Evolutionary conservation across 1,284 basidiomycete species (phyloP).

Genomic region (Melampsora americana): DNA sequence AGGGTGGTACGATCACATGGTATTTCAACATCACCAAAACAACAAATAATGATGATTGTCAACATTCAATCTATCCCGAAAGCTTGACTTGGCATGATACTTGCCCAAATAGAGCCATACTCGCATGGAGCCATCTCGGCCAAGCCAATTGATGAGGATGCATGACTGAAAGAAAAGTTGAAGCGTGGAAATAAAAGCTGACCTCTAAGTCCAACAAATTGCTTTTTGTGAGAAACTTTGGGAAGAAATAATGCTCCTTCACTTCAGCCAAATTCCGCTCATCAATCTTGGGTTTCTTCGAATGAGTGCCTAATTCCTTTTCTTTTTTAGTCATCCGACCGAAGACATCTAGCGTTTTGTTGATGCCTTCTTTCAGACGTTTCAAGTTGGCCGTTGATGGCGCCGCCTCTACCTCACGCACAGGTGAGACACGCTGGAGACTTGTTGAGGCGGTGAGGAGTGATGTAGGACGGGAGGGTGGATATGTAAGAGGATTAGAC

Average conservation of each 20-base stretch:
- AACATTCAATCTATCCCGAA: too few relatives aligned
- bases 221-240: slow-evolving; percentile 81
- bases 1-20: not conserved
- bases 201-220: slow-evolving; percentile 82
- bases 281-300: slow-evolving; percentile 69
- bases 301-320: slow-evolving; percentile 54
- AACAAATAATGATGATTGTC: too few relatives aligned
- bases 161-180: not conserved
- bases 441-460: slow-evolving; percentile 23
- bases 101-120: too few relatives aligned
- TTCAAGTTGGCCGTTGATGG: slow-evolving; percentile 53
- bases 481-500: not conserved
- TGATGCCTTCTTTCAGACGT: slow-evolving; percentile 67
- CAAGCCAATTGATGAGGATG: too few relatives aligned
- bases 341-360: slow-evolving; percentile 69
- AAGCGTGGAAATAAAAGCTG: not conserved
- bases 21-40: not conserved
- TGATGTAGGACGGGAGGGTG: slow-evolving; percentile 33
- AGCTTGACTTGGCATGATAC: too few relatives aligned
- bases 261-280: slow-evolving; percentile 49
- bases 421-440: slow-evolving; percentile 62
- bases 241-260: slow-evolving; percentile 75
- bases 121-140: too few relatives aligned
- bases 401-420: slow-evolving; percentile 51
- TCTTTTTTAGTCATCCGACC: slow-evolving; percentile 79